These are phyloP conservation scores for Puya raimondii DNA, from an alignment of 176 grass and related monocot genomes.

Conservation along the genomic window DNA sequence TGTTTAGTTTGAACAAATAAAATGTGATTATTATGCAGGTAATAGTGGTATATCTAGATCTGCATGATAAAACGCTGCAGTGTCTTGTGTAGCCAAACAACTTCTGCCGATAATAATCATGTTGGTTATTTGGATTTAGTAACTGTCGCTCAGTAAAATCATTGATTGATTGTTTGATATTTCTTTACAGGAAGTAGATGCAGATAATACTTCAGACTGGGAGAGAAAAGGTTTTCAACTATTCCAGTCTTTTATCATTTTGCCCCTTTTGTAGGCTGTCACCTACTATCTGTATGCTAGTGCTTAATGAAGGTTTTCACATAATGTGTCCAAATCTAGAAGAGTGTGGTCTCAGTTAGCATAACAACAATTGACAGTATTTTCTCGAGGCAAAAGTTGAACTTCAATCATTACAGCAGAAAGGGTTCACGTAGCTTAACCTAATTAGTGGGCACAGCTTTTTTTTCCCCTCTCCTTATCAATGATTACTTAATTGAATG, in stretches of 20 bases:
- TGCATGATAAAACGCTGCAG: no score
- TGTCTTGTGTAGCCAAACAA: no score
- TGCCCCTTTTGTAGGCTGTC: neutral
- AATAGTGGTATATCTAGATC: no score
- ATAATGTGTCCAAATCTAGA: neutral
- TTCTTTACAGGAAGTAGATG: constrained; percentile 52
- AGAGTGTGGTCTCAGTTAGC: neutral
- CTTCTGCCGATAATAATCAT: no score
- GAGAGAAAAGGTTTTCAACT: constrained; percentile 57
- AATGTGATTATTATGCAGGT: neutral
- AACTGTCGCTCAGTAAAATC: constrained; percentile 12
- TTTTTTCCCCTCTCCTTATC: no score
- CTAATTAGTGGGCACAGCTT: no score
- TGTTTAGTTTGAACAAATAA: neutral
- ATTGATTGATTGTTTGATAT: constrained; percentile 22
- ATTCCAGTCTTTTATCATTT: constrained; percentile 6
- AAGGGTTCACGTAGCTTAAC: neutral
- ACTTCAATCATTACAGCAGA: neutral
- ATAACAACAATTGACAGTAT: neutral
- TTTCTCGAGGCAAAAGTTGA: neutral
- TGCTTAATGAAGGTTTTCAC: no score
- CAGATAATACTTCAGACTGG: constrained; percentile 38
- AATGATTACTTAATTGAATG: no score
- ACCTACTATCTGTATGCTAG: neutral
- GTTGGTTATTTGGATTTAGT: neutral